Percentiles rank a stretch among this genome's conserved stretches.
Evolutionary conservation across 2,329 filamentous ascomycete genomes (phyloP).

Genomic region (Beauveria sp.): DNA sequence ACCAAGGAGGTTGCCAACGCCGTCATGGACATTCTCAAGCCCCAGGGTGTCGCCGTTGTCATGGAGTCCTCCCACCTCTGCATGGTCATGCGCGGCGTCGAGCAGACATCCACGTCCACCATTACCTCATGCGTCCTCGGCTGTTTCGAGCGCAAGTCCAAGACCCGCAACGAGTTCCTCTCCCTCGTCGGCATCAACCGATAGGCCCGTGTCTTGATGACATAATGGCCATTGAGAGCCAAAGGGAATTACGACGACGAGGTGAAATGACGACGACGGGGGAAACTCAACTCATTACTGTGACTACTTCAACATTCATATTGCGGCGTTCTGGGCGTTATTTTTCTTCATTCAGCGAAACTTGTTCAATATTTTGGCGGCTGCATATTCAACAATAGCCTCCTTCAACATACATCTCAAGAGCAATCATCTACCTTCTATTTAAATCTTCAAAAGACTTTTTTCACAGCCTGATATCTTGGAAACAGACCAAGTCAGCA

Average conservation of each 20-base stretch:
- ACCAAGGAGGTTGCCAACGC: slow-evolving; percentile 95
- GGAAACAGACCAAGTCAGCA: too few relatives aligned
- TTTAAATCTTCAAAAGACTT: not conserved
- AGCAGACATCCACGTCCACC: slow-evolving; percentile 80
- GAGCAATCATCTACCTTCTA: slow-evolving; percentile 3
- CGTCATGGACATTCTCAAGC: slow-evolving; percentile 85
- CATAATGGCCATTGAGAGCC: too few relatives aligned
- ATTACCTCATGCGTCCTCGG: slow-evolving; percentile 98
- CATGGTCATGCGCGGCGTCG: slow-evolving; percentile 98
- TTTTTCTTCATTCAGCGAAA: not conserved
- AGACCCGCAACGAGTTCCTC: slow-evolving; percentile 93
- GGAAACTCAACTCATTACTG: not conserved
- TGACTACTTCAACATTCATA: not conserved
- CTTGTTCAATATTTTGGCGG: not conserved
- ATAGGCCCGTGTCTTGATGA: not conserved
- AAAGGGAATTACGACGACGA: not conserved
- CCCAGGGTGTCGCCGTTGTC: slow-evolving; percentile 90
- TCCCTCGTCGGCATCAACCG: slow-evolving; percentile 62
- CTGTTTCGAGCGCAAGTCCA: slow-evolving; percentile 84
- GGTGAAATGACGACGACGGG: not conserved
- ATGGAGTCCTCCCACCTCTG: slow-evolving; percentile 96
- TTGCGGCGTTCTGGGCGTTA: not conserved
- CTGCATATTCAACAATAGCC: slow-evolving; percentile 5
- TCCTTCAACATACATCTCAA: slow-evolving; percentile 7
- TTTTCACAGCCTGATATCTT: too few relatives aligned